Evolutionary conservation across 2,329 filamentous ascomycete genomes (phyloP), one percentile per base, ranked within the genome.

Genomic region (Moelleriella libera): DNA sequence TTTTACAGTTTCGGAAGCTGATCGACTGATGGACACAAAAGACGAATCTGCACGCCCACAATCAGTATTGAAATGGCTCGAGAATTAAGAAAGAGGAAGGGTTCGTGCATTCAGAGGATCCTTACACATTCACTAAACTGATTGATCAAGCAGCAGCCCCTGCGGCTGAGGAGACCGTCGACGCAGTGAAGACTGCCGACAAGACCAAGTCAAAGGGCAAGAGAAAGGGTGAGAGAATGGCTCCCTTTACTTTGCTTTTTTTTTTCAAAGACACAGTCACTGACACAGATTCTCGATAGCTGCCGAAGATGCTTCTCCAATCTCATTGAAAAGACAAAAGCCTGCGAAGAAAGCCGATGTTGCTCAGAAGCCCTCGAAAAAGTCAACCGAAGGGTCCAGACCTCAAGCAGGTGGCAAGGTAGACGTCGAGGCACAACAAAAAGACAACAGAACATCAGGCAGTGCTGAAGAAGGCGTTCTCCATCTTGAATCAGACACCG

Each of bases 1-100:
- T 21, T 21, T 21, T 21, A 21, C 21, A 21, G 21, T 21, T 21
- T 21, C 21, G 21, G 21, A 21, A 21, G 21, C 21, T 21, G 3
- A 21, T 21, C 21, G 21, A 21, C 21, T 21, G 21, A 21, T 21
- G 21, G 21, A 3, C 21, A 21, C 21, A 21, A 21, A 21, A 21
- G 21, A 21, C 21, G 21, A 21, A 28, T 28, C 40, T 42, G 12
- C 40, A 42, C 40, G 40, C 21, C 21, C 21, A 21, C 21, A 21
- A 21, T 21, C 21, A 21, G 40, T 12, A 42, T 42, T 42, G 1
- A 8, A n/a, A 74, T 74, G 70, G 67, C 69, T 37, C 68, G 67
- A 52, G 66, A 69, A 61, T 58, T 71, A 45, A 68, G 67, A 48
- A 68, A 63, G 54, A 53, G 59, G 59, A 63, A 63, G 52, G 49